Base-by-base conservation (phyloP, 805 yeast species). In the Metschnikowia borealis region DNA sequence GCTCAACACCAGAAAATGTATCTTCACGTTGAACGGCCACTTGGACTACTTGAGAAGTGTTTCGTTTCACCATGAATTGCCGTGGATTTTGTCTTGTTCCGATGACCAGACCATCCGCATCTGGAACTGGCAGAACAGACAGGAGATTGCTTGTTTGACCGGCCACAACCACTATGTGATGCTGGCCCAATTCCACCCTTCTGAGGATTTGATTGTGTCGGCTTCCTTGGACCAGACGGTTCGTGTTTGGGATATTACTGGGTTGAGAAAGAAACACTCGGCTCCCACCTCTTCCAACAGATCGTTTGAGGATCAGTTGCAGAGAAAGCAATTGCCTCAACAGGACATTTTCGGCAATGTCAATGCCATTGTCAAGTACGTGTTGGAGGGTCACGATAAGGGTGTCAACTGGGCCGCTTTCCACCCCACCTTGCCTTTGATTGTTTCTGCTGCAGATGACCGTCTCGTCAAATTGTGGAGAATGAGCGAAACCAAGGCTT, bases 41-140 rank as follows among this genome's bases (percentile, higher is more conserved):
- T 78, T 92, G 71, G 99, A 94, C 73, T 94, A 91, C 68, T 87
- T 94, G 51, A 82, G 99, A 67, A 87, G 96, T 15, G 97, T 89
- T 20, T 87, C 83, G 57, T 94, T 94, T 81, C 99, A 94, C 73
- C 86, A 83, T 61, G 97, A 90, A 67, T 77, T 94, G 66, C 99
- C 99, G 7, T 94, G 99, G 99, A 87, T 94, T 64, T 82, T 94
- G 53, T 86, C 97, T 23, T 84, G 94, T 54, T 89, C 97, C 41
- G 99, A 94, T 70, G 99, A 94, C 75, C 99, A 94, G 73, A 94
- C 99, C 32, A 90, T 95, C 57, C 81, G 99, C 67, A 92, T 94
- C 58, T 94, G 99, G 99, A 95, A 94, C 73, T 94, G 99, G 99
- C 99, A 95, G 75, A 91, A 91, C 68, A 84, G 99, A 61, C 92